Evolutionary conservation across 257 asterid genomes (phyloP), one percentile per base, ranked within the genome.

Genomic region (Ajuga chamaepitys): DNA sequence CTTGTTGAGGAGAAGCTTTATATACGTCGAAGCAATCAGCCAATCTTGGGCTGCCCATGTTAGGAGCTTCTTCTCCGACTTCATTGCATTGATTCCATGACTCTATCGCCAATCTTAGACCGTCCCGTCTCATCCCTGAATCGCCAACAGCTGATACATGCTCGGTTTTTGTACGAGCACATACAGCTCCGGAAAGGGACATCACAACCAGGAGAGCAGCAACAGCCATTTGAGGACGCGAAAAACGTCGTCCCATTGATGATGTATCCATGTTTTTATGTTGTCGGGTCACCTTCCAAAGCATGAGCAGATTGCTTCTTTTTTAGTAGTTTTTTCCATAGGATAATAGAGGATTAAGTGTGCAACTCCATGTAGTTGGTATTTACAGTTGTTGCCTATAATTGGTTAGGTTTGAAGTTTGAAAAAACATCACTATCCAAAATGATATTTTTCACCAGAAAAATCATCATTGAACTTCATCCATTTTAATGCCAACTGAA

Each of bases 61-160:
- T 51, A 0, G 93, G 95, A 35, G 84, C 81, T 77, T 91, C 96
- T 76, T 91, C 88, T 54, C 95, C 96, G 62, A 86, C 96, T 55
- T 88, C 95, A 81, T 88, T 88, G 71, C 96, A 91, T 25, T 91
- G 97, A 58, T 91, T 91, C 91, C 96, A 91, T n/a, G 95, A 66
- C 80, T 91, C 97, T 48, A 91, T 91, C 5, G 96, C 96, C 67
- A 88, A 38, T 70, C 97, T 88, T 17, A 88, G 46, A 3, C 82
- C 78, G 34, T 91, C 96, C 67, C 86, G 64, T 74, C 16, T 74
- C 97, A 86, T 90, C 61, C 93, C 90, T 2, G 97, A 70, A 75
- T 91, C 96, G 0, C 98, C 96, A 10, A 88, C 80, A 10, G 84
- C 98, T 3, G 98, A 84, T 4, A 77, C 67, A 37, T 77, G 78